phyloP scores from a whole-genome alignment of 1,284 basidiomycete species.

The Earliella scabrosa region DNA sequence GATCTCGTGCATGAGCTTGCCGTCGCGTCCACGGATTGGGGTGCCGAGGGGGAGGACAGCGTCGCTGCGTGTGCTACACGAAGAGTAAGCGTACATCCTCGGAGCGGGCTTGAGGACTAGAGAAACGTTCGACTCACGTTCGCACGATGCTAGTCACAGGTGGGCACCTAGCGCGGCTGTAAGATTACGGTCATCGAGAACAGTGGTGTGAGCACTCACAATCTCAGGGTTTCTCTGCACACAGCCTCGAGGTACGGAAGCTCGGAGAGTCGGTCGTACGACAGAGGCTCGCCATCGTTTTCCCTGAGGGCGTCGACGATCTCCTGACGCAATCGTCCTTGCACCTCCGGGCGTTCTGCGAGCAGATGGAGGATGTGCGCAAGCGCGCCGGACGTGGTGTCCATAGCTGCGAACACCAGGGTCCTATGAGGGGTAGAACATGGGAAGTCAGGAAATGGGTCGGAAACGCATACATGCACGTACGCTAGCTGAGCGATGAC shows the following conservation, averaged over 20 bases:
- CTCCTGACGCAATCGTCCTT: slow-evolving; percentile 25
- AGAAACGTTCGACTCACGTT: not conserved
- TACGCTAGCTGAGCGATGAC: slow-evolving; percentile 40
- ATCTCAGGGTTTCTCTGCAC: slow-evolving; percentile 28
- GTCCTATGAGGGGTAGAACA: slow-evolving; percentile 7
- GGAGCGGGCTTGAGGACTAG: too few species aligned
- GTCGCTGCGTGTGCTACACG: not conserved
- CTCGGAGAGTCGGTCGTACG: slow-evolving; percentile 25
- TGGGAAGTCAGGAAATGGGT: not conserved
- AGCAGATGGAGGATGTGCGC: slow-evolving; percentile 23
- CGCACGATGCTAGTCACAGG: not conserved
- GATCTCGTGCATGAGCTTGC: slow-evolving; percentile 11
- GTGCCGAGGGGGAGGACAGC: slow-evolving; percentile 1
- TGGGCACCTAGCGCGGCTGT: not conserved
- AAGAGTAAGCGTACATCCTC: too few species aligned
- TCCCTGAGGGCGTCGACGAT: slow-evolving; percentile 10
- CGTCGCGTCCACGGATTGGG: slow-evolving; percentile 14
- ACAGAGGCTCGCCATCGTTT: slow-evolving; percentile 12
- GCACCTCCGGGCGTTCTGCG: slow-evolving; percentile 22
- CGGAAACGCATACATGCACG: not conserved
- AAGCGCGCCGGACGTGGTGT: slow-evolving; percentile 26
- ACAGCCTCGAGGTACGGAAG: slow-evolving; percentile 28
- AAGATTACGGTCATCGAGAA: not conserved
- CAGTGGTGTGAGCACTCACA: slow-evolving; percentile 14
- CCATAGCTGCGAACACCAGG: slow-evolving; percentile 27